These are phyloP conservation scores for Chrysanthemum seticuspe DNA, from an alignment of 129 eudicot species.

Conservation along the genomic window DNA sequence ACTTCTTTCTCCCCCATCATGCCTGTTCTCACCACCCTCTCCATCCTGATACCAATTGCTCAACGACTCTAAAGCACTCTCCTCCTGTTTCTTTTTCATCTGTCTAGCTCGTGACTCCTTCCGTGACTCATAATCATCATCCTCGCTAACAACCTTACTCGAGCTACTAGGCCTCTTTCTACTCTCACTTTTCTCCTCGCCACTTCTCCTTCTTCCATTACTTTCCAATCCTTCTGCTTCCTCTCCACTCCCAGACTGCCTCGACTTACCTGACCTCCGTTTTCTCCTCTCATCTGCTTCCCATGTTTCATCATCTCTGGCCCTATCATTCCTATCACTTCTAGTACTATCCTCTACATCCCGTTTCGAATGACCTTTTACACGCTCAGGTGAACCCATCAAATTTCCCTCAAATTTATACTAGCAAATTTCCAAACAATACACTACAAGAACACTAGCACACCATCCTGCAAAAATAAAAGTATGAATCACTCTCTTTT, in stretches of 20 bases:
- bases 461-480: slow-evolving; percentile 31
- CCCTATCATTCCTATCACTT: slow-evolving; percentile 50
- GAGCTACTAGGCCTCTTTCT: slow-evolving; percentile 64
- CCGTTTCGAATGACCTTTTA: slow-evolving; percentile 45
- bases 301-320: slow-evolving; percentile 56
- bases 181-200: slow-evolving; percentile 53
- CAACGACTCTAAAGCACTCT: slow-evolving; percentile 69
- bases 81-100: slow-evolving; percentile 67
- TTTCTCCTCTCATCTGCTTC: slow-evolving; percentile 67
- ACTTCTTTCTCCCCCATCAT: slow-evolving; percentile 57
- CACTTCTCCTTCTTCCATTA: slow-evolving; percentile 39
- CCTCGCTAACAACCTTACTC: slow-evolving; percentile 64
- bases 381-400: slow-evolving; percentile 82
- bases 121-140: slow-evolving; percentile 62
- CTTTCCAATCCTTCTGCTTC: slow-evolving; percentile 64
- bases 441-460: slow-evolving; percentile 17
- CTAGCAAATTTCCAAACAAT: neutral
- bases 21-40: slow-evolving; percentile 60
- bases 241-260: slow-evolving; percentile 53
- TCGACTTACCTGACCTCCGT: slow-evolving; percentile 64
- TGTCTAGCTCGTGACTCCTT: slow-evolving; percentile 56
- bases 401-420: slow-evolving; percentile 2
- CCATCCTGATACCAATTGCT: slow-evolving; percentile 90
- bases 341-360: slow-evolving; percentile 50
- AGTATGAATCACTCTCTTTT: slow-evolving; percentile 11